These are phyloP conservation scores for Xerocomellus intermedius DNA, from an alignment of 768 basidiomycete species.

Conservation along the genomic window DNA sequence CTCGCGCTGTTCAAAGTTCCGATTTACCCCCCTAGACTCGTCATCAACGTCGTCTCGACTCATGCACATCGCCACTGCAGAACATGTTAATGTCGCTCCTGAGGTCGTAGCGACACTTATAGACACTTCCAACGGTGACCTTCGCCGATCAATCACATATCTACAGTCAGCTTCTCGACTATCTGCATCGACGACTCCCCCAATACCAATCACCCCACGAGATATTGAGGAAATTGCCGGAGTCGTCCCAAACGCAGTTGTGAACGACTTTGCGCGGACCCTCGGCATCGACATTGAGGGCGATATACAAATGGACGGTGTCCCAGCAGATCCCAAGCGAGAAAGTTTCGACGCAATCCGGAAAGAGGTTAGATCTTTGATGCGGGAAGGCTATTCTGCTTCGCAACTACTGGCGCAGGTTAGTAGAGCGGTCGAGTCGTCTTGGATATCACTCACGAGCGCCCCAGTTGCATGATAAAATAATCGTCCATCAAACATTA, in stretches of 20 bases:
- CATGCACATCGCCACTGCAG: constrained; percentile 73
- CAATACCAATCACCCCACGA: constrained; percentile 65
- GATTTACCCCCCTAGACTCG: constrained; percentile 90
- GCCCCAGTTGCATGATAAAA: constrained; percentile 81
- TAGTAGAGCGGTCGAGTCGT: constrained; percentile 20
- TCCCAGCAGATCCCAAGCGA: constrained; percentile 20
- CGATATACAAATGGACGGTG: constrained; percentile 49
- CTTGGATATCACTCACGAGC: constrained; percentile 6
- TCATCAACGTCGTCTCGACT: constrained; percentile 74
- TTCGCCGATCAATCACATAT: constrained; percentile 96
- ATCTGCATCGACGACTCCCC: constrained; percentile 68
- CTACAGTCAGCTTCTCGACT: constrained; percentile 93
- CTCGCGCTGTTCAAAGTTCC: constrained; percentile 98
- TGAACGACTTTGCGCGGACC: constrained; percentile 64
- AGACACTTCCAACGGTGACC: constrained; percentile 81
- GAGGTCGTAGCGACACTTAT: constrained; percentile 74
- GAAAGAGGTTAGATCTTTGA: constrained; percentile 69
- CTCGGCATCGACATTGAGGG: constrained; percentile 71
- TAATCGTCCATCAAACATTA: constrained; percentile 80
- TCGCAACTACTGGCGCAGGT: constrained; percentile 89
- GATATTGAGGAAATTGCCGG: constrained; percentile 98
- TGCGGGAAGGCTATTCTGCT: constrained; percentile 90
- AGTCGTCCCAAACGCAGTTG: constrained; percentile 76
- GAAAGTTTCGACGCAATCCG: constrained; percentile 61
- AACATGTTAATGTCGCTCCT: constrained; percentile 57